Evolutionary conservation across 345 rosid species (phyloP).

Genomic region (Pugionium dolabratum): DNA sequence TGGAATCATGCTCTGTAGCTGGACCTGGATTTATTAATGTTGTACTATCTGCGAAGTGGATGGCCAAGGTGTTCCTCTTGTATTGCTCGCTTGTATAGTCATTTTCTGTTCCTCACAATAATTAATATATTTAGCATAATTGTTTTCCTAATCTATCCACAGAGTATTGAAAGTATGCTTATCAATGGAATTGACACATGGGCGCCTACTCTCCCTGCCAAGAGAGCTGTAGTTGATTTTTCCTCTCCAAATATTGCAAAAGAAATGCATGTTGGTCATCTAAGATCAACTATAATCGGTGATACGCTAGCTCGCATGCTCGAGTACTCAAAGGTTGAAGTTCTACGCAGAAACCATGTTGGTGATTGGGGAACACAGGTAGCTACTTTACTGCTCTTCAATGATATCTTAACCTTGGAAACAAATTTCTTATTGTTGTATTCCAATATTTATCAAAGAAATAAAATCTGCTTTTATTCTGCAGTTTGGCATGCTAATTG

Average conservation of each 20-base stretch:
- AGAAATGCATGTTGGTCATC: conserved; percentile 94
- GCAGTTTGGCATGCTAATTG: conserved; percentile 94
- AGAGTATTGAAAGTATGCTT: conserved; percentile 76
- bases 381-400: neutral
- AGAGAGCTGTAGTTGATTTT: conserved; percentile 83
- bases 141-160: conserved; percentile 32
- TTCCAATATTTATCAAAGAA: neutral
- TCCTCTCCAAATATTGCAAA: conserved; percentile 91
- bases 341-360: conserved; percentile 89
- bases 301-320: conserved; percentile 91
- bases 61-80: conserved; percentile 59
- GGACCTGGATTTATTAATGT: conserved; percentile 83
- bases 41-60: conserved; percentile 62
- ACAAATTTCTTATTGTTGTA: neutral
- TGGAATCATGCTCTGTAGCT: conserved; percentile 72
- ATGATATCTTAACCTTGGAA: conserved; percentile 4
- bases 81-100: neutral
- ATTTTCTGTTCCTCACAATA: neutral
- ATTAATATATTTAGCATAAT: neutral
- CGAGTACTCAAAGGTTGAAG: conserved; percentile 80
- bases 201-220: conserved; percentile 60
- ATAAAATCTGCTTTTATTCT: conserved; percentile 8
- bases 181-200: conserved; percentile 69
- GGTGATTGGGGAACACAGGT: conserved; percentile 99
- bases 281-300: conserved; percentile 86